These are phyloP conservation scores for Suhomyces choctaworum DNA, from an alignment of 1,139 yeast genomes.

Conservation along the genomic window DNA sequence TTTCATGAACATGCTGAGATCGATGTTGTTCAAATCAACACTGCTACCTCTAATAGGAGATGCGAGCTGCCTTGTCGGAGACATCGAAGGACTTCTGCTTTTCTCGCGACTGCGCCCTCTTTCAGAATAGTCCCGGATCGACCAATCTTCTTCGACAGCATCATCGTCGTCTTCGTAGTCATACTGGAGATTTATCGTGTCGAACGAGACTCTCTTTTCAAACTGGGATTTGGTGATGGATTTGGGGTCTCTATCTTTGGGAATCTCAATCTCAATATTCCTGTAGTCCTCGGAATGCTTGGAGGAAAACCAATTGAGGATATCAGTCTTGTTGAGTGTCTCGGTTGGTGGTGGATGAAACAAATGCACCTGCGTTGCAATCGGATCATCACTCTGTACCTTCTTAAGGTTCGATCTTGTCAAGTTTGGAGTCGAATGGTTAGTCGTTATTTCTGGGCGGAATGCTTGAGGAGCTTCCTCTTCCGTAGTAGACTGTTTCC, in stretches of 20 bases:
- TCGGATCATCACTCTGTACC: no score
- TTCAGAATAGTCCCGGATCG: conserved; percentile 6
- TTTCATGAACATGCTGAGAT: conserved; percentile 10
- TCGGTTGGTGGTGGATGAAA: conserved; percentile 7
- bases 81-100: conserved; percentile 14
- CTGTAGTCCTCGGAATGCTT: conserved; percentile 27
- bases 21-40: conserved; percentile 7
- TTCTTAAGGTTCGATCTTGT: no score
- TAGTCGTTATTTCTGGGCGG: conserved; percentile 1
- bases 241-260: conserved; percentile 12
- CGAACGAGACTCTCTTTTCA: conserved; percentile 40
- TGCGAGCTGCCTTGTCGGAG: conserved; percentile 17
- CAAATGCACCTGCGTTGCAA: conserved; percentile 5
- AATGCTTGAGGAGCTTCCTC: conserved; percentile 1
- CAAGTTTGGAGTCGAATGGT: conserved; percentile 7
- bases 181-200: conserved; percentile 42
- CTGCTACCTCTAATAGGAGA: conserved; percentile 15
- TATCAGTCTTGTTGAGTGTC: conserved; percentile 17
- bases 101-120: conserved; percentile 16
- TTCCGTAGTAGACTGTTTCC: not conserved
- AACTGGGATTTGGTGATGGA: conserved; percentile 12
- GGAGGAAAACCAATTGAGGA: conserved; percentile 23
- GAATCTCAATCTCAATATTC: conserved; percentile 20
- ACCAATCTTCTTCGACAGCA: conserved; percentile 14
- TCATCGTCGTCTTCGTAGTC: conserved; percentile 24